Base-by-base conservation (phyloP, 768 basidiomycete species). In the Kwoniella sp. region DNA sequence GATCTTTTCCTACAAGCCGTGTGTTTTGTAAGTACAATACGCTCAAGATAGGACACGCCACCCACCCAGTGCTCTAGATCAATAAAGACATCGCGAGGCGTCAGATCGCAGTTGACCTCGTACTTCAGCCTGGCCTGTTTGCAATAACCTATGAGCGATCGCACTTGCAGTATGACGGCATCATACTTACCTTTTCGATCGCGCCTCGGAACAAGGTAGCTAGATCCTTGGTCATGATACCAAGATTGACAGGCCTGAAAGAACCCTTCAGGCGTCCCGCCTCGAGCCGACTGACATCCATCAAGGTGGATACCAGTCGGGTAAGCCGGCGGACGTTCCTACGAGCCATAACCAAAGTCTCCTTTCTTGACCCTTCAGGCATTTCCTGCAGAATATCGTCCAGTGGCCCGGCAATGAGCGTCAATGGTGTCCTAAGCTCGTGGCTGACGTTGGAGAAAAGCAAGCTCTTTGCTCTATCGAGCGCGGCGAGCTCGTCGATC, bases 211-310 rank as follows among this genome's bases (percentile, higher is more conserved):
- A 77, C 23, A 76, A 49, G 6, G 60, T 57, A 46, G 76, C 73
- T 4, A 77, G 53, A 48, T 76, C 75, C 25, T 56, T 40, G 5
- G 76, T 76, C 33, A 70, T 60, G 10, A 46, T 12, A 5, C 73
- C 71, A 9, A 77, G 59, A 19, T 69, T 61, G 31, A 71, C 68
- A 7, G 63, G 67, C 19, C 56, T 57, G 56, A 74, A 77, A 5
- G 68, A 56, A 1, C 75, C 75, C 33, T 55, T 57, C 40, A 73
- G 31, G 39, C 69, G 56, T 11, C 72, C 72, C 4, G 67, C 72
- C 44, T 73, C 75, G 11, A 76, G 60, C 22, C 70, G 66, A 29
- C 57, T 68, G 40, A 77, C 75, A 50, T 77, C 75, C 74, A 77
- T 75, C 19, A 77, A 44, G 8, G 75, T 76, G 29, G 75, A 73